Evolutionary conservation across 768 basidiomycete genomes (phyloP), one percentile per base, ranked within the genome.

Genomic region (Amanita jacksonii): DNA sequence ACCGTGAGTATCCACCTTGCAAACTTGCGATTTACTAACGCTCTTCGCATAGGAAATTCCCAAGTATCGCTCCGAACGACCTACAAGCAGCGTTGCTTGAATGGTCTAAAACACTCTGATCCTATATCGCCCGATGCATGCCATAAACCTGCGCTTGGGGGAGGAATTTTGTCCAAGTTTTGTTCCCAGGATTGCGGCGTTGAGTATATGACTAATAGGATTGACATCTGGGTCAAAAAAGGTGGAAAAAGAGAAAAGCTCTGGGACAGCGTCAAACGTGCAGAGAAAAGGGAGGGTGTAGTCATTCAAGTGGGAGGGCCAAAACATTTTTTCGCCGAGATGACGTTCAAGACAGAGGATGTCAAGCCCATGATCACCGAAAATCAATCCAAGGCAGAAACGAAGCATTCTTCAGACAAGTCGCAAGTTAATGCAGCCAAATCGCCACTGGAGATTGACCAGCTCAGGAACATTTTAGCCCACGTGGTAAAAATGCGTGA

Each of bases 101-200:
- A 72, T 43, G 86, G 86, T 12, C 65, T 81, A 16, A 68, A 74
- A 30, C 77, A 85, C 46, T 64, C 73, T 2, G 66, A 79, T 52
- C 81, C 84, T 3, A 64, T 62, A 6, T 84, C 80, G 3, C 56
- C 76, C 1, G 72, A 74, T 46, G 77, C 81, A 2, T 94, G 90
- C 55, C 84, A 84, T 57, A 82, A 79, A 49, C 82, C 90, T 8
- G 78, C 84, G 5, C 81, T 85, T 12, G 82, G 85, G 18, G 74
- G 74, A 2, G 44, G 44, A 12, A 31, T 45, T 24, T 81, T 90
- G 54, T 92, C 89, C 18, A 93, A 93, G 59, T 94, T 90, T 58
- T 94, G 90, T 59, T 90, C 87, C 10, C 83, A 88, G 42, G 85
- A 84, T 49, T 94, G 90, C 51, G 90, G 90, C 9, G 64, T 85